These are phyloP conservation scores for Pseudogymnoascus sp. DNA, from an alignment of 2,329 filamentous ascomycete species.

Conservation along the genomic window DNA sequence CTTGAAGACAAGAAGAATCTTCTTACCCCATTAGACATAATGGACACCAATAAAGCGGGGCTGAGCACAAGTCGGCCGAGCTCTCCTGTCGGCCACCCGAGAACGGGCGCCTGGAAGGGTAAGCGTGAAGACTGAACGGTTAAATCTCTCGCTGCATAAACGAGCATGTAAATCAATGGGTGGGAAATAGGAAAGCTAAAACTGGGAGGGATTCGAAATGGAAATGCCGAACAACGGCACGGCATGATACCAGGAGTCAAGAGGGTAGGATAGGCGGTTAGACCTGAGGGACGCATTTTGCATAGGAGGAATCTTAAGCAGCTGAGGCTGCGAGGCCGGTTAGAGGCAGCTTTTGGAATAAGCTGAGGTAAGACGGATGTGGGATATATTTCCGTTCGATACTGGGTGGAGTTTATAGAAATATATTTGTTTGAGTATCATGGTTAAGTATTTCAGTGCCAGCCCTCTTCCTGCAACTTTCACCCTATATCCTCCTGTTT, in stretches of 20 bases:
- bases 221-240: neutral
- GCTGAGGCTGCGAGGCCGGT: neutral
- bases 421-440: conserved; percentile 1
- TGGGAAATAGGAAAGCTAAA: neutral
- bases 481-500: neutral
- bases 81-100: conserved; percentile 38
- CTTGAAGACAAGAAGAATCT: conserved; percentile 10
- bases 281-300: neutral
- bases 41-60: conserved; percentile 34
- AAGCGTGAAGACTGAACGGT: neutral
- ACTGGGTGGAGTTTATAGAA: neutral
- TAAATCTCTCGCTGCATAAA: neutral
- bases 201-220: neutral
- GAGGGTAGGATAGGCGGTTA: neutral
- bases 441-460: neutral
- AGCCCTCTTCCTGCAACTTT: neutral
- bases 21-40: conserved; percentile 16
- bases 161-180: neutral
- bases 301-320: neutral
- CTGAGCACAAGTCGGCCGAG: conserved; percentile 45
- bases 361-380: neutral
- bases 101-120: conserved; percentile 23
- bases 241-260: neutral
- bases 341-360: neutral
- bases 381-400: conserved; percentile 3